A percentile compares a stretch with the other conserved stretches of the same genome.
phyloP scores from a whole-genome alignment of 345 rosid genomes.

The Carallia brachiata region DNA sequence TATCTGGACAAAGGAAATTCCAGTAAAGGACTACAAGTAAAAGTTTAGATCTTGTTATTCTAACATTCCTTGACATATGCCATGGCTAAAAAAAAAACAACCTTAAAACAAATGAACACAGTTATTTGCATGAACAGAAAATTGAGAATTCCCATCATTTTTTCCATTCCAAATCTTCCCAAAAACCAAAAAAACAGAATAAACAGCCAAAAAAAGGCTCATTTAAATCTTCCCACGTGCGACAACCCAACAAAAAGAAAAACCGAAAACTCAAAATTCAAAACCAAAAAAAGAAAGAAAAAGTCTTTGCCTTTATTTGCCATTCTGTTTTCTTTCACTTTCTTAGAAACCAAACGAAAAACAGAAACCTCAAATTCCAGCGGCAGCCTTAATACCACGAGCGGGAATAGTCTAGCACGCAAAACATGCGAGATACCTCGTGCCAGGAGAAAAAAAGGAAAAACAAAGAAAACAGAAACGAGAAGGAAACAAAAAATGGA shows the following conservation, averaged over 20 bases:
- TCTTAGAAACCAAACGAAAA: constrained; percentile 9
- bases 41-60: too few species aligned
- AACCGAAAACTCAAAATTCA: too few species aligned
- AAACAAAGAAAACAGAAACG: not conserved
- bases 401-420: too few species aligned
- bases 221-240: not conserved
- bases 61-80: not conserved
- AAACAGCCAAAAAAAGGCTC: not conserved
- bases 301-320: not conserved
- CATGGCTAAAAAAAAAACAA: not conserved
- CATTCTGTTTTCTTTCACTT: not conserved
- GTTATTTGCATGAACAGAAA: not conserved
- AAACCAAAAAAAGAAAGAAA: not conserved
- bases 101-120: too few species aligned
- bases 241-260: not conserved
- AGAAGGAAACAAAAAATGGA: not conserved
- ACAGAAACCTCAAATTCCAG: too few species aligned
- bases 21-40: not conserved
- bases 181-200: constrained; percentile 16
- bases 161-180: constrained; percentile 14
- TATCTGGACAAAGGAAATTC: not conserved
- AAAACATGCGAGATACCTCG: too few species aligned
- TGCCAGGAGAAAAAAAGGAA: too few species aligned
- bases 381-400: too few species aligned
- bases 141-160: not conserved